Conservation (phyloP, 495 filamentous ascomycete species). For the Penicillium tannophilum region DNA sequence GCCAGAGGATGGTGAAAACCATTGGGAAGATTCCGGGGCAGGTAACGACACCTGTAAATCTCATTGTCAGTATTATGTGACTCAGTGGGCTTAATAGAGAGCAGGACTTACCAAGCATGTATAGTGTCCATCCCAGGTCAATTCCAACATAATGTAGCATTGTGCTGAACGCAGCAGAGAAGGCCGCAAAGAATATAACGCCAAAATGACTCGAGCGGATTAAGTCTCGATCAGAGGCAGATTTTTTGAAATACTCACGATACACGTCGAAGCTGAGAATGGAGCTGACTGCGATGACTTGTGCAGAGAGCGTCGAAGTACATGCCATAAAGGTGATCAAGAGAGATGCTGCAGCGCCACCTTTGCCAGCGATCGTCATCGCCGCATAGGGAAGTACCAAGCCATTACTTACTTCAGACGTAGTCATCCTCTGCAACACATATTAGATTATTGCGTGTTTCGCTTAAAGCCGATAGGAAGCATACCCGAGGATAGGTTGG, state of each 20-base stretch:
- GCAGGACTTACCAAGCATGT: slow-evolving; percentile 39
- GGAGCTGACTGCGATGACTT: slow-evolving; percentile 47
- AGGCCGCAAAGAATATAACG: slow-evolving; percentile 48
- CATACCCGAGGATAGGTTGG: slow-evolving; percentile 47
- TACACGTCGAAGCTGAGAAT: slow-evolving; percentile 48
- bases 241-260: slow-evolving; percentile 46
- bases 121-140: slow-evolving; percentile 37
- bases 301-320: slow-evolving; percentile 45
- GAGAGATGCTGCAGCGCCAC: slow-evolving; percentile 41
- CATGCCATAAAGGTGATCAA: slow-evolving; percentile 51
- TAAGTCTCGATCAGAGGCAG: slow-evolving; percentile 39
- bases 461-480: background rate
- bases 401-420: slow-evolving; percentile 39
- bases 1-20: slow-evolving; percentile 54
- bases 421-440: slow-evolving; percentile 35
- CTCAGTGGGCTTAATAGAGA: too few relatives aligned
- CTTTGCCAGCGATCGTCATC: slow-evolving; percentile 45
- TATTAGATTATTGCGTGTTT: background rate
- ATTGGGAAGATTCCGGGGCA: slow-evolving; percentile 53
- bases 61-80: background rate
- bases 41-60: slow-evolving; percentile 35
- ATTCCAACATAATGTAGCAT: slow-evolving; percentile 44
- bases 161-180: slow-evolving; percentile 39
- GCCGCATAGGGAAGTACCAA: slow-evolving; percentile 47
- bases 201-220: slow-evolving; percentile 44